These are phyloP conservation scores for Auriscalpium vulgare DNA, from an alignment of 768 basidiomycete genomes.

Conservation along the genomic window DNA sequence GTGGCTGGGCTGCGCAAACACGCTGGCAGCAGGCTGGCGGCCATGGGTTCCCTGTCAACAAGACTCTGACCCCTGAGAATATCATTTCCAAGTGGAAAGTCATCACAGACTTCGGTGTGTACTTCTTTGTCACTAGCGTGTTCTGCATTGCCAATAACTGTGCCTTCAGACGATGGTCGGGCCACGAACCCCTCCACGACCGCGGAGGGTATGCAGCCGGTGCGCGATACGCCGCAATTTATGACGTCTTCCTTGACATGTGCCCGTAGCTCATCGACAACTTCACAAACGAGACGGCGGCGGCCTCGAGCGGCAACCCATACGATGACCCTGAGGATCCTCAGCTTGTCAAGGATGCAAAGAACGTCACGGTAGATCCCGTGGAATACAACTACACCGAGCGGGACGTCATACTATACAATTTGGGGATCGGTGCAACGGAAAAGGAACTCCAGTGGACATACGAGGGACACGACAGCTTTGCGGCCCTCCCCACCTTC, in stretches of 20 bases:
- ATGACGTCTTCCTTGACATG: too few species aligned
- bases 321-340: conserved; percentile 80
- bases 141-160: conserved; percentile 3
- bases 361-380: conserved; percentile 47
- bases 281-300: conserved; percentile 37
- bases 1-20: conserved; percentile 88
- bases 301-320: conserved; percentile 25
- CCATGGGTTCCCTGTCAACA: conserved; percentile 76
- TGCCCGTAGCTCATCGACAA: conserved; percentile 43
- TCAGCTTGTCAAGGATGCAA: conserved; percentile 72
- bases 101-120: conserved; percentile 79
- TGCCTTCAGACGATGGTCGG: conserved; percentile 58
- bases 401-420: conserved; percentile 90
- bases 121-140: not conserved
- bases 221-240: conserved; percentile 18
- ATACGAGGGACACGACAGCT: conserved; percentile 84
- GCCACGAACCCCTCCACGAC: conserved; percentile 74
- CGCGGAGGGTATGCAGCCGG: conserved; percentile 71
- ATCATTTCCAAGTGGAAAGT: conserved; percentile 70
- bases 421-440: conserved; percentile 89
- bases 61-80: conserved; percentile 71
- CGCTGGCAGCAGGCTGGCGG: conserved; percentile 92
- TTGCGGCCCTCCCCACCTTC: conserved; percentile 85
- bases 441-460: conserved; percentile 89
- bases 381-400: conserved; percentile 73